Evolutionary conservation across 768 basidiomycete genomes (phyloP), one percentile per base, ranked within the genome.

Genomic region (Mycena crocata): DNA sequence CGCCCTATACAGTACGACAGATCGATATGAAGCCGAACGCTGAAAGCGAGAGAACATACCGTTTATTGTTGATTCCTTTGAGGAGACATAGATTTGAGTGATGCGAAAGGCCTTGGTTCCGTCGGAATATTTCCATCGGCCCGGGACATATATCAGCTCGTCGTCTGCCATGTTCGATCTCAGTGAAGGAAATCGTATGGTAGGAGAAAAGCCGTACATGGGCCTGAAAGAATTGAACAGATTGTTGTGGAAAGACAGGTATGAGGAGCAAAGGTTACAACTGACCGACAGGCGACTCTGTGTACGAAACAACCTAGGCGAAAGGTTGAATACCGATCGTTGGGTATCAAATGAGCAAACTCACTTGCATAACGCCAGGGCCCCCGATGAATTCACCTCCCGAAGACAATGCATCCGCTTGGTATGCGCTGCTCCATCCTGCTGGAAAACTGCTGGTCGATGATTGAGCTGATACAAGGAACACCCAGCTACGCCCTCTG

Each of bases 71-170:
- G 75, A 77, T 30, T 64, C 76, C 51, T 74, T 75, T 5, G 74
- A 52, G 2, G 79, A 81, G 13, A 80, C 80, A 62, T 76, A 81
- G 10, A 81, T 79, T 30, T 77, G 74, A 6, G 80, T 81, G 35
- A 80, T 69, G 21, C 80, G 77, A 39, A 70, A 76, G 2, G 72
- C 78, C 23, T 61, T 51, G 0, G 51, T 67, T 3, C 72, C 75
- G 52, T 76, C 65, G 2, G 67, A 48, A 59, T 78, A 78, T 48
- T 76, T 78, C 78, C 78, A 81, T 58, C 73, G 67, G 24, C 79
- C 79, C 21, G 79, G 77, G n/a, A 71, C 59, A 42, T 80, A 81
- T 0, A 79, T 60, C 46, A 81, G 65, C 52, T 80, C 80, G 59
- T 80, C 75, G 63, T 81, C 78, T 79, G n/a, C n/a, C n/a, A 28